These are phyloP conservation scores for Potentilla sterilis DNA, from an alignment of 306 rosid genomes.

Conservation along the genomic window DNA sequence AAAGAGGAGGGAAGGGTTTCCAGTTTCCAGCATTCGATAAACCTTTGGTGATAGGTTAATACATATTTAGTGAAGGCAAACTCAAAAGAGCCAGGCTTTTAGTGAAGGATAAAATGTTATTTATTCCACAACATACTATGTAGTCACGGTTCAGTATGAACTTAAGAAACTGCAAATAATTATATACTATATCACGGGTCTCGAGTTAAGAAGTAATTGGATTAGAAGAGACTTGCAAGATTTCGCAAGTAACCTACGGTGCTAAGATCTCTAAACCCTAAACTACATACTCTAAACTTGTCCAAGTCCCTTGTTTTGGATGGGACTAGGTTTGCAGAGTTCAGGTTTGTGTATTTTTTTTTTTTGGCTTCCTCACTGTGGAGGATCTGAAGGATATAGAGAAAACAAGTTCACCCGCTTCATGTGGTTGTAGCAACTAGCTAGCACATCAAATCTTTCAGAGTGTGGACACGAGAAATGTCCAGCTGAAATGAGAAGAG, in stretches of 20 bases:
- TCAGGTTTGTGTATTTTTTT: neutral
- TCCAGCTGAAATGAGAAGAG: constrained; percentile 6
- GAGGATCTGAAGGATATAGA: neutral
- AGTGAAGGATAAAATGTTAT: neutral
- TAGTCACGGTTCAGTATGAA: too few species aligned
- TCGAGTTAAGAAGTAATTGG: neutral
- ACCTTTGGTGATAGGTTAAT: neutral
- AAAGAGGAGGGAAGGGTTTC: too few species aligned
- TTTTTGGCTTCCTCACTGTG: neutral
- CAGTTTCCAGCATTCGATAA: neutral
- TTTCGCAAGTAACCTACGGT: too few species aligned
- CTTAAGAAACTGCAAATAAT: too few species aligned
- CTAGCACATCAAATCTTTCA: neutral
- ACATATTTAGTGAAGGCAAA: neutral
- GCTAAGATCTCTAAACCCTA: too few species aligned
- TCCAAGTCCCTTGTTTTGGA: neutral
- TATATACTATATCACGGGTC: too few species aligned
- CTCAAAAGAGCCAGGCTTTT: too few species aligned
- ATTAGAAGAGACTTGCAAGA: neutral
- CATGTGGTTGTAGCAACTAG: neutral
- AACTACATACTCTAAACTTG: neutral
- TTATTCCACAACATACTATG: neutral
- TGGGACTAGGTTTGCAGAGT: neutral
- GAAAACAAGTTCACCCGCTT: neutral
- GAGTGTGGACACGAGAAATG: constrained; percentile 24